Conservation (phyloP, 2,329 filamentous ascomycete genomes). For the Fusarium poae region DNA sequence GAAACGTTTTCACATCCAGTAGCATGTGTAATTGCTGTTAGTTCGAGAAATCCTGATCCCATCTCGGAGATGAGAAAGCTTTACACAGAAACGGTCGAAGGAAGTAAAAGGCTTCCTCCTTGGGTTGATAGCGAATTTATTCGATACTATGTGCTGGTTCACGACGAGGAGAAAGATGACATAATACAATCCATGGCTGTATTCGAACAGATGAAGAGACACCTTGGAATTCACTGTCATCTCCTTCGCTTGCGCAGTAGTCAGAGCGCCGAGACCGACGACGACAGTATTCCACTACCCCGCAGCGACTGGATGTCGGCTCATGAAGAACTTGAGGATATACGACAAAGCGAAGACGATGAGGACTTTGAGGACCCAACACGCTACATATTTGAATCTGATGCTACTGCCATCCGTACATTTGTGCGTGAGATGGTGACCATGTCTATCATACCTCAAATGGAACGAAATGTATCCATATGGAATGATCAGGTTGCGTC, state of each 20-base stretch:
- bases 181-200: slow-evolving; percentile 89
- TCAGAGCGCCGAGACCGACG: slow-evolving; percentile 88
- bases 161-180: slow-evolving; percentile 96
- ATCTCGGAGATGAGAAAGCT: slow-evolving; percentile 88
- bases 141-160: slow-evolving; percentile 94
- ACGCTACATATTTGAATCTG: slow-evolving; percentile 90
- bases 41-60: slow-evolving; percentile 84
- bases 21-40: slow-evolving; percentile 94
- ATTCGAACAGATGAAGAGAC: slow-evolving; percentile 99
- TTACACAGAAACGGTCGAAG: slow-evolving; percentile 86
- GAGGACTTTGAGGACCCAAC: slow-evolving; percentile 78
- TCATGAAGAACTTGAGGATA: slow-evolving; percentile 82
- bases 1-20: slow-evolving; percentile 97
- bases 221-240: slow-evolving; percentile 96
- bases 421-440: slow-evolving; percentile 96
- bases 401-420: slow-evolving; percentile 86
- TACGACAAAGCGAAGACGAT: slow-evolving; percentile 75
- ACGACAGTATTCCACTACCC: slow-evolving; percentile 87
- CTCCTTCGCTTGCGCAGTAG: slow-evolving; percentile 86
- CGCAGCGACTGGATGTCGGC: slow-evolving; percentile 91
- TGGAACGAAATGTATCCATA: slow-evolving; percentile 90
- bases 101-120: slow-evolving; percentile 77
- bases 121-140: slow-evolving; percentile 95
- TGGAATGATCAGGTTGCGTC: slow-evolving; percentile 99
- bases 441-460: slow-evolving; percentile 93